Base-by-base conservation (phyloP, 2,329 filamentous ascomycete genomes). In the Periconia macrospinosa region DNA sequence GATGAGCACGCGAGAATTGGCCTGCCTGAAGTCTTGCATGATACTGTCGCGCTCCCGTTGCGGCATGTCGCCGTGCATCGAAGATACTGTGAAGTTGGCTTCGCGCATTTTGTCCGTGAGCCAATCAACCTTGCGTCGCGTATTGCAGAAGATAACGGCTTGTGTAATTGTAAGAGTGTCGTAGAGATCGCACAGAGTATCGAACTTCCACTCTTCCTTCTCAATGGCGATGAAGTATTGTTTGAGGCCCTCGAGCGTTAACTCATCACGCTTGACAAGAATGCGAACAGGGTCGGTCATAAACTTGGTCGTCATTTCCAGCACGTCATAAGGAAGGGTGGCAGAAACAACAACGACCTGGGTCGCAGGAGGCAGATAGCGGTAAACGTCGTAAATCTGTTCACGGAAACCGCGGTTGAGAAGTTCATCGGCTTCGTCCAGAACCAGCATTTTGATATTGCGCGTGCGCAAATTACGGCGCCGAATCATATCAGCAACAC, bases 171-270 rank as follows among this genome's bases (percentile, higher is more conserved):
- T 99, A 43, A 99, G 84, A 13, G 94, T 97, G 75, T 99, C 94
- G 83, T 99, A 99, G 53, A 99, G 87, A 79, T 99, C 94, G 76
- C 92, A 97, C 5, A 99, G 86, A 2, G 94, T 99, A 75, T 99
- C 94, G 66, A 99, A 96, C 77, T 99, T 99, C 94, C 94, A 99
- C 74, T 97, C 94, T 76, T 99, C 94, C 81, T 97, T 97, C 78
- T 99, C 94, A 18, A 97, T 94, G 1, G 94, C 94, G 68, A 99
- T 97, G 74, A 97, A 99, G 81, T 97, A 99, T 76, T 99, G 94
- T 81, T 97, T 97, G 48, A 99, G 83, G 53, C 94, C 94, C 78
- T 97, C 94, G 47, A 99, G 86, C 2, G 94, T 99, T 81, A 99
- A 80, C 75, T 99, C 94, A 76, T 97, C 94, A 87, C 92, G 92